Conservation (phyloP, 345 rosid species). For the Adansonia digitata region DNA sequence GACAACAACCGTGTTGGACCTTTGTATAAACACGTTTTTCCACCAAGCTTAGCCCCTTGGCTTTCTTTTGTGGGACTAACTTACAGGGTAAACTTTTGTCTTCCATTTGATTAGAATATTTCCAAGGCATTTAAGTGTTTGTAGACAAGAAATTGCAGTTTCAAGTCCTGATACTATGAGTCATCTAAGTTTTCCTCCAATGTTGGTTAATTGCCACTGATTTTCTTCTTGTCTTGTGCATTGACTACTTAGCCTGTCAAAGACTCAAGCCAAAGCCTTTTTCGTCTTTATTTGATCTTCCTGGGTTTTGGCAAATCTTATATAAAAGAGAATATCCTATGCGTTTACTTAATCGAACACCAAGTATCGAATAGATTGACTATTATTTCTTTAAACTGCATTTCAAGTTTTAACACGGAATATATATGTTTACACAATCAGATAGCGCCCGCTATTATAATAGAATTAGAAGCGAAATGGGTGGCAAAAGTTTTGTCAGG, state of each 20-base stretch:
- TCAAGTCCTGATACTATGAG: neutral
- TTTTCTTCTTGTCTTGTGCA: neutral
- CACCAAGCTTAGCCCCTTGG: conserved; percentile 11
- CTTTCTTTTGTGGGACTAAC: conserved; percentile 13
- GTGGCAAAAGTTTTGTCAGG: conserved; percentile 17
- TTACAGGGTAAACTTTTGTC: neutral
- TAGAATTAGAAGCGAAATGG: conserved; percentile 9
- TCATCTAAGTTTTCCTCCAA: neutral
- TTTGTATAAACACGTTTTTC: conserved; percentile 12
- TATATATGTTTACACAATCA: neutral
- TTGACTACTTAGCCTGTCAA: neutral
- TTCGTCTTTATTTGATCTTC: neutral
- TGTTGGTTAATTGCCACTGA: neutral
- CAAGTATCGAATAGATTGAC: neutral
- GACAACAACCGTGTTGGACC: conserved; percentile 10
- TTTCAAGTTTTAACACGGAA: neutral
- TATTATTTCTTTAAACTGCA: neutral
- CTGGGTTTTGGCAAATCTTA: neutral
- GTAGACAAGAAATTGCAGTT: neutral
- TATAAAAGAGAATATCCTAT: too few relatives aligned
- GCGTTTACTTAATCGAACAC: neutral
- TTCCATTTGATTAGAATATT: neutral
- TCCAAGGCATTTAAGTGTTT: neutral
- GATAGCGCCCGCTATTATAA: neutral
- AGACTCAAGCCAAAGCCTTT: neutral